phyloP scores from a whole-genome alignment of 1,139 yeast species.

The Pichia kudriavzevii region DNA sequence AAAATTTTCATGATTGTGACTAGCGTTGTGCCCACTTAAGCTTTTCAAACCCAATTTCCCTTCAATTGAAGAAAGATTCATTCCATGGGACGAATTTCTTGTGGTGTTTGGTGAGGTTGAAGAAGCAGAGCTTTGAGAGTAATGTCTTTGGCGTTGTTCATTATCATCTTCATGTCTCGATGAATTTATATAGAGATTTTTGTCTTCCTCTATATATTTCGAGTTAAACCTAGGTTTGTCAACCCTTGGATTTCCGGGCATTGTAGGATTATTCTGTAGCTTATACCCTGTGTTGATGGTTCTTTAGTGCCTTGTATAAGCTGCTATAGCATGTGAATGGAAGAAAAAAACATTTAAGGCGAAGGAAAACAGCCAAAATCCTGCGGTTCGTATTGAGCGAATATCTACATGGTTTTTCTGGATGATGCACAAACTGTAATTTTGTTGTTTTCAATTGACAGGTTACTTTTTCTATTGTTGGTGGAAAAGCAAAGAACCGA shows the following conservation, averaged over 20 bases:
- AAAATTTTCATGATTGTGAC: neutral
- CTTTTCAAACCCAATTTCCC: neutral
- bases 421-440: no score
- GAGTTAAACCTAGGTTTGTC: slow-evolving; percentile 15
- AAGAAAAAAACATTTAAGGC: no score
- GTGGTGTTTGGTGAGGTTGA: slow-evolving; percentile 22
- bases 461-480: no score
- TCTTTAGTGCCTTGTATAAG: no score
- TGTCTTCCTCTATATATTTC: slow-evolving; percentile 15
- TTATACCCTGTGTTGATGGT: no score
- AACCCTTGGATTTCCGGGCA: neutral
- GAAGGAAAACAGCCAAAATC: no score
- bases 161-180: neutral
- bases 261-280: no score
- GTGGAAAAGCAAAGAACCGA: no score
- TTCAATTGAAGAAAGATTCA: neutral
- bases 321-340: no score
- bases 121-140: slow-evolving; percentile 17
- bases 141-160: slow-evolving; percentile 8
- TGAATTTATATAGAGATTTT: slow-evolving; percentile 4
- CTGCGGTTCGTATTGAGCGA: no score
- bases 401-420: no score
- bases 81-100: slow-evolving; percentile 17
- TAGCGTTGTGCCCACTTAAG: neutral
- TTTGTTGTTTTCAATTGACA: no score